Base-by-base conservation (phyloP, 208 protist species). In the Histomonas meleagridis region DNA sequence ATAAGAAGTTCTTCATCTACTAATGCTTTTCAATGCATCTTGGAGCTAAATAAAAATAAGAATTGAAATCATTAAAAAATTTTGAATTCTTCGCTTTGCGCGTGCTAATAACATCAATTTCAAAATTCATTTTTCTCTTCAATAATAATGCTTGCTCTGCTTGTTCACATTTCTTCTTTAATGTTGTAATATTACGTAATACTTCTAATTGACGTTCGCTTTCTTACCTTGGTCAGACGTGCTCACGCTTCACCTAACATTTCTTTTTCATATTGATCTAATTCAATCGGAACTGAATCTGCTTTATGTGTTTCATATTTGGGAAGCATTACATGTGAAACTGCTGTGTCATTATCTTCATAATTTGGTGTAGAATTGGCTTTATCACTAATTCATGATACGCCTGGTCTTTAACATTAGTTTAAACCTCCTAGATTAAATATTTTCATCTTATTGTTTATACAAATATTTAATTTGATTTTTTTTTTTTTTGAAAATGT, bases 341-440 rank as follows among this genome's bases (percentile, higher is more conserved):
- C 32, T 46, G 53, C 53, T 10, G 53, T n/a, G 26, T 60, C 53
- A 16, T 91, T 65, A 49, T 91, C 86, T 43, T 62, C 35, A 32
- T 43, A 65, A n/a, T 65, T 26, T 12, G 49, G 86, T 23, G 86
- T 69, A 40, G 53, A 28, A 92, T 94, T 93, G n/a, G 94, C 95
- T 53, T 94, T 91, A 92, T 98, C 97, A 98, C 95, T 32, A 99
- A 94, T 72, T 96, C 93, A 79, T 98, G 96, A 93, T 99, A 99
- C 93, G 99, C 97, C 93, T 99, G 97, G 97, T 99, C 98, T 94
- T 96, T 98, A 49, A 96, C 97, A 94, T 99, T 99, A 90, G 97
- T 99, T 98, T 98, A 99, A 70, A 51, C 98, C 98, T 53, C 98
- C 98, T 91, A 98, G 92, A 78, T 93, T 93, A 9, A 94, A 90